A percentile compares a stretch with the other conserved stretches of the same genome.
These are phyloP conservation scores for Suillus tomentosus DNA, from an alignment of 768 basidiomycete genomes.

Conservation along the genomic window DNA sequence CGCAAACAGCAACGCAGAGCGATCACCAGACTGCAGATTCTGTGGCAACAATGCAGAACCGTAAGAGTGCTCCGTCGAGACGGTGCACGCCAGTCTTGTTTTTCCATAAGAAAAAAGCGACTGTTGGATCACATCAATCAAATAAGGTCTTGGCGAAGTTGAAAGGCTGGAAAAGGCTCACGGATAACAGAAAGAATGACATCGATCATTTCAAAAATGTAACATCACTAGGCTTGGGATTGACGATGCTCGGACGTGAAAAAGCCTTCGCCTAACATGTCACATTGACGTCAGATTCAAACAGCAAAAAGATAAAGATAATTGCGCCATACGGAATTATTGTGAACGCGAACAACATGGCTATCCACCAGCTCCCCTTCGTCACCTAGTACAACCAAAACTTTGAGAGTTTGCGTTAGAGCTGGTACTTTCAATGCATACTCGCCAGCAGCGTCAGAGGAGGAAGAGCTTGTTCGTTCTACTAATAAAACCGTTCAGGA, in stretches of 20 bases:
- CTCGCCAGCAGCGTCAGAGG: constrained; percentile 55
- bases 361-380: constrained; percentile 38
- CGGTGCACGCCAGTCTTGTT: constrained; percentile 35
- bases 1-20: constrained; percentile 34
- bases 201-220: constrained; percentile 38
- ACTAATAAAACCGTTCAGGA: constrained; percentile 50
- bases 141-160: background rate
- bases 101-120: constrained; percentile 44
- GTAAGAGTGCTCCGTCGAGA: constrained; percentile 40
- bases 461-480: constrained; percentile 50
- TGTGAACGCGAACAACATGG: constrained; percentile 37
- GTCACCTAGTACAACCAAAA: constrained; percentile 38
- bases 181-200: constrained; percentile 40
- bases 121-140: constrained; percentile 24
- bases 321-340: constrained; percentile 40
- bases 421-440: constrained; percentile 17
- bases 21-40: constrained; percentile 39
- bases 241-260: background rate
- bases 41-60: constrained; percentile 42
- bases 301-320: constrained; percentile 30
- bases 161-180: constrained; percentile 21
- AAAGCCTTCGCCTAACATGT: background rate
- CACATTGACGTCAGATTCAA: background rate
- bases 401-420: background rate
- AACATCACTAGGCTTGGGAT: background rate